A percentile compares a stretch with the other conserved stretches of the same genome.
These are phyloP conservation scores for Gymnopilus junonius DNA, from an alignment of 768 basidiomycete species.

Conservation along the genomic window DNA sequence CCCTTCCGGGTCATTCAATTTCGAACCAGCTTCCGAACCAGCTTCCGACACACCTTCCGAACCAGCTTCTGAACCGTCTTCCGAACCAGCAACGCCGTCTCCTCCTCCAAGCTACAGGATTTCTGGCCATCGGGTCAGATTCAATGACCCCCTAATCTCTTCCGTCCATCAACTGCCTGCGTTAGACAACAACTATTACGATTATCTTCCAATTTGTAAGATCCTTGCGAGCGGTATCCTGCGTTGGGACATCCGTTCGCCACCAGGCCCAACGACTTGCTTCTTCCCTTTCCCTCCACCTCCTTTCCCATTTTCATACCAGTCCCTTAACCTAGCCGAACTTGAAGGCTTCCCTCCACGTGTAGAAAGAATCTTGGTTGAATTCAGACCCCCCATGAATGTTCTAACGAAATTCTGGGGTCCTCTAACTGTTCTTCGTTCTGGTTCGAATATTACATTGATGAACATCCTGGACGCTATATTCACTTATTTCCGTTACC, in stretches of 20 bases:
- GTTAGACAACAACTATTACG: neutral
- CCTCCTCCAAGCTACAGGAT: neutral
- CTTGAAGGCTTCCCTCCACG: neutral
- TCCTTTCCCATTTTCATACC: neutral
- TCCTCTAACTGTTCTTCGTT: neutral
- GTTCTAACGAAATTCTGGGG: neutral
- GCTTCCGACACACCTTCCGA: no score
- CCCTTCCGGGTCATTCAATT: no score
- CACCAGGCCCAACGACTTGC: neutral
- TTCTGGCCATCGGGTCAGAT: neutral
- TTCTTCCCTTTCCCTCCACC: neutral
- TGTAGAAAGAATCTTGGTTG: neutral
- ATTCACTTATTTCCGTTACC: neutral
- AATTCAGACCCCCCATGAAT: neutral
- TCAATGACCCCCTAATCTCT: neutral
- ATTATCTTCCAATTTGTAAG: neutral
- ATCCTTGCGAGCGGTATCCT: neutral
- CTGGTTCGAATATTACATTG: neutral
- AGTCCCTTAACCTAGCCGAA: neutral
- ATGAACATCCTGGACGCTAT: neutral
- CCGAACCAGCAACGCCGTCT: neutral
- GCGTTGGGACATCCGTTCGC: neutral
- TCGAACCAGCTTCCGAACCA: neutral
- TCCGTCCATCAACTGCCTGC: neutral
- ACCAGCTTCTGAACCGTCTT: neutral